These are phyloP conservation scores for Viola pubescens DNA, from an alignment of 441 rosid genomes.

Conservation along the genomic window DNA sequence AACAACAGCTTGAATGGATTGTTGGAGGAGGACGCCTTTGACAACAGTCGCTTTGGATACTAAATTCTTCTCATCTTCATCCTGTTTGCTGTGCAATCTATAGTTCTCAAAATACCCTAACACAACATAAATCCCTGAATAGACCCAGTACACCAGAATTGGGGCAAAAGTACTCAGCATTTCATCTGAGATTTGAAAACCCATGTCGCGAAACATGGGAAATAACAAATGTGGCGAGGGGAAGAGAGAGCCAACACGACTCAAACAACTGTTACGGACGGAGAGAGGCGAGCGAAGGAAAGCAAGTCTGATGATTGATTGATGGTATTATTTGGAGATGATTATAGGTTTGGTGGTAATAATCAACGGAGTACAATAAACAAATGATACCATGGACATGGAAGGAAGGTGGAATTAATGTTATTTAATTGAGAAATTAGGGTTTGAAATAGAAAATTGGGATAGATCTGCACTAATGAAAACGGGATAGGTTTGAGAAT, in stretches of 20 bases:
- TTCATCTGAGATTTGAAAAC: conserved; percentile 59
- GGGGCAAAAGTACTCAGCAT: conserved; percentile 67
- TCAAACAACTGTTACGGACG: no score
- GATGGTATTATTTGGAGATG: no score
- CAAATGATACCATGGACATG: no score
- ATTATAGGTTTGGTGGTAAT: no score
- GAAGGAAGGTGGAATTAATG: no score
- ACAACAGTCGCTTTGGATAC: conserved; percentile 59
- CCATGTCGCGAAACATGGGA: conserved; percentile 26
- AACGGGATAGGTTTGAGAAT: no score
- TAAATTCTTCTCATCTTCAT: conserved; percentile 75
- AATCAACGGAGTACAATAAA: no score
- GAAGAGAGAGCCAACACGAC: not conserved
- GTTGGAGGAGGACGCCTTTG: conserved; percentile 76
- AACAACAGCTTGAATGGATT: conserved; percentile 61
- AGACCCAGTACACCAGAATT: conserved; percentile 66
- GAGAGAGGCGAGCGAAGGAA: not conserved
- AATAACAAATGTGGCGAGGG: not conserved
- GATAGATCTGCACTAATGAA: no score
- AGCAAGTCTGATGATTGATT: not conserved
- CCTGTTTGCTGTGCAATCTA: conserved; percentile 63
- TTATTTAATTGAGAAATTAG: no score
- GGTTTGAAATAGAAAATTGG: no score
- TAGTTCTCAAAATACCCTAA: conserved; percentile 51
- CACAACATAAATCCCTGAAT: conserved; percentile 58